Evolutionary conservation across 2,329 filamentous ascomycete genomes (phyloP).

Genomic region (Lizonia empirigonia): DNA sequence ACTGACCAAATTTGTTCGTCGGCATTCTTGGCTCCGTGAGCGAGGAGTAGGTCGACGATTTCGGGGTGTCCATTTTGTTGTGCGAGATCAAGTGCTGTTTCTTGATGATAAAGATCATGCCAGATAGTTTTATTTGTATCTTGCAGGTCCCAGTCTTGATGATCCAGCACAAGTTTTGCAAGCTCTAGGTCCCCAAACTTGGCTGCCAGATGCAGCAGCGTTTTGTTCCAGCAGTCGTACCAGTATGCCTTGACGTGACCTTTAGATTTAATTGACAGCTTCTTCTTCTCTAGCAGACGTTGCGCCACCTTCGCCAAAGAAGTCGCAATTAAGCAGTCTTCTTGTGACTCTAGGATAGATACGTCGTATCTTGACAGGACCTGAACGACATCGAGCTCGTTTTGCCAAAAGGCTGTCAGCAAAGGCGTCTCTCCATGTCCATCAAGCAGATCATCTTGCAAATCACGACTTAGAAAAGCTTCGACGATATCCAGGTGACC

Average conservation of each 20-base stretch:
- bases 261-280: background rate
- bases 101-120: too few species aligned
- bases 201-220: background rate
- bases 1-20: background rate
- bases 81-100: background rate
- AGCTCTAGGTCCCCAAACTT: background rate
- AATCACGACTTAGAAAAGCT: background rate
- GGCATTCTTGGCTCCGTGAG: background rate
- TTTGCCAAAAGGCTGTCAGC: background rate
- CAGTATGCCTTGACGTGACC: background rate
- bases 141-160: background rate
- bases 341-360: background rate
- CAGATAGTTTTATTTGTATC: background rate
- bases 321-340: background rate
- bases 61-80: background rate
- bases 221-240: background rate
- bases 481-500: background rate
- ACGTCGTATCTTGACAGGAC: background rate
- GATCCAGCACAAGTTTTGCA: background rate
- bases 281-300: background rate
- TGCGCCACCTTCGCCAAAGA: background rate
- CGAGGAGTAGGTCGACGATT: background rate
- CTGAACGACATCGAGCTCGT: background rate
- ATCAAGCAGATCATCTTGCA: background rate
- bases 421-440: background rate